A percentile compares a stretch with the other conserved stretches of the same genome.
These are phyloP conservation scores for Kwoniella sp. DNA, from an alignment of 768 basidiomycete species.

Conservation along the genomic window DNA sequence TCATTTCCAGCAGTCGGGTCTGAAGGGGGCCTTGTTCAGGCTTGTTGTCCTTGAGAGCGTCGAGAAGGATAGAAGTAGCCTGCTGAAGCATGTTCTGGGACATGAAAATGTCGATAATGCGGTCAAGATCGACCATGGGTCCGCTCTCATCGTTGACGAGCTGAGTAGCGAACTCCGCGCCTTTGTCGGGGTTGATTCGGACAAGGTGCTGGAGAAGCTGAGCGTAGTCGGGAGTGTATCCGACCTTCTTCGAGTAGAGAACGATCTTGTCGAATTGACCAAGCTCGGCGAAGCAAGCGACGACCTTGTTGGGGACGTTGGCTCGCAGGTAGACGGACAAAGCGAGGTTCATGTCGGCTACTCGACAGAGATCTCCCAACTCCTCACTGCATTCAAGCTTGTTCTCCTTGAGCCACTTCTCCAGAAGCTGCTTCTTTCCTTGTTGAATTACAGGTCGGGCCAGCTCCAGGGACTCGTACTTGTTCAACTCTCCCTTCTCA, in stretches of 20 bases:
- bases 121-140: constrained; percentile 87
- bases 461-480: constrained; percentile 90
- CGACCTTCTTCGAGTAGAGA: constrained; percentile 95
- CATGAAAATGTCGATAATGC: constrained; percentile 99
- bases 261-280: constrained; percentile 99
- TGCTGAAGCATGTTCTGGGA: constrained; percentile 99
- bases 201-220: constrained; percentile 92
- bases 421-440: constrained; percentile 91
- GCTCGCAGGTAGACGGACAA: constrained; percentile 96
- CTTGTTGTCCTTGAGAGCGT: constrained; percentile 97
- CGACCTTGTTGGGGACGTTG: constrained; percentile 96
- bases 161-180: constrained; percentile 94
- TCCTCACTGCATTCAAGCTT: constrained; percentile 99
- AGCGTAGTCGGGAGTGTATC: constrained; percentile 88
- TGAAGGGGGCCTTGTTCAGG: constrained; percentile 95
- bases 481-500: constrained; percentile 97
- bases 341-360: constrained; percentile 94
- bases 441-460: constrained; percentile 94
- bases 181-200: constrained; percentile 94
- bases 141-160: constrained; percentile 91
- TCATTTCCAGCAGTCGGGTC: constrained; percentile 96
- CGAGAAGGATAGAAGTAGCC: constrained; percentile 94
- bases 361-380: constrained; percentile 91
- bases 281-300: constrained; percentile 98
- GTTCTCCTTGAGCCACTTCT: constrained; percentile 99